Evolutionary conservation across 371 early-diverging fungal species (phyloP).

Genomic region (Umbelopsis sp.): DNA sequence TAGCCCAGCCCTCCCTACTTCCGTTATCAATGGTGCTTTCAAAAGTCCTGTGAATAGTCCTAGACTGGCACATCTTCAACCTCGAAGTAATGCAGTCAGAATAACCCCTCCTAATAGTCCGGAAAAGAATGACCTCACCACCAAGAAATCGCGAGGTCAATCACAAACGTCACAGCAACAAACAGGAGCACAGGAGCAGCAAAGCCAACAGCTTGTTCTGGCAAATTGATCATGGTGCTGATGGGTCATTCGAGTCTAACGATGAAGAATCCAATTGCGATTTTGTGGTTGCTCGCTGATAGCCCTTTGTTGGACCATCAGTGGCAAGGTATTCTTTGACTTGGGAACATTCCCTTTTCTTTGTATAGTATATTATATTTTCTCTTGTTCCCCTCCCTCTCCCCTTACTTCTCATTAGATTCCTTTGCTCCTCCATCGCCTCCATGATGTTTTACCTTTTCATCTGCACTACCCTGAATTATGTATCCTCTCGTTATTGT

Average conservation of each 20-base stretch:
- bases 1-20: not conserved
- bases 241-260: constrained; percentile 7
- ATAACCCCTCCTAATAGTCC: constrained; percentile 55
- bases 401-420: constrained; percentile 10
- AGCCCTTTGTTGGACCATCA: not conserved
- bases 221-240: constrained; percentile 9
- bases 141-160: constrained; percentile 1
- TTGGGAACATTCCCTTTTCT: constrained; percentile 10
- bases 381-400: not conserved
- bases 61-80: constrained; percentile 35
- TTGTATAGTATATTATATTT: constrained; percentile 19
- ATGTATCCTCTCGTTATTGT: constrained; percentile 16
- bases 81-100: constrained; percentile 44
- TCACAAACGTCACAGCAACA: constrained; percentile 16
- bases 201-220: constrained; percentile 16
- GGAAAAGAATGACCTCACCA: constrained; percentile 18
- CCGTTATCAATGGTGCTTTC: constrained; percentile 10
- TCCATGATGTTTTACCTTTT: constrained; percentile 7
- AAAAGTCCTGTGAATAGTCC: constrained; percentile 23
- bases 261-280: constrained; percentile 4
- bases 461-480: constrained; percentile 18
- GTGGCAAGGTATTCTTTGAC: constrained; percentile 10
- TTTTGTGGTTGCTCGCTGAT: constrained; percentile 13
- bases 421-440: constrained; percentile 17
- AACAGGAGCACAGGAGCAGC: constrained; percentile 17